phyloP scores from a whole-genome alignment of 208 protist species.

The Vickermania ingenoplastis region DNA sequence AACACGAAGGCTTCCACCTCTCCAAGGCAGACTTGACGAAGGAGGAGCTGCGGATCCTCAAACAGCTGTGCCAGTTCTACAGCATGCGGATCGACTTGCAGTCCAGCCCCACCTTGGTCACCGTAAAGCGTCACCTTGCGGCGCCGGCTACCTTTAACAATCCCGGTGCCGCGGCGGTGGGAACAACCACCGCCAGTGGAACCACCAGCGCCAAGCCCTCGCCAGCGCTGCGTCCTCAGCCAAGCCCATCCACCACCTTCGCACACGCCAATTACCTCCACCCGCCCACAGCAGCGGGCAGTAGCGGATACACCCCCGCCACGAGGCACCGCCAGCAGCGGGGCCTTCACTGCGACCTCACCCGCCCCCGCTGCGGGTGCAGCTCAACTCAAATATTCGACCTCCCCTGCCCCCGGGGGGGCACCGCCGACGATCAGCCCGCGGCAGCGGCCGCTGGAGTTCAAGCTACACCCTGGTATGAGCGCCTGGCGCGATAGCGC shows the following conservation, averaged over 20 bases:
- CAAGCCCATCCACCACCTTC: too few relatives aligned
- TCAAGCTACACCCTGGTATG: background rate
- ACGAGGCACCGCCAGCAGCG: background rate
- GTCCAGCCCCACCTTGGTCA: constrained; percentile 45
- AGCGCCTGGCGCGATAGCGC: background rate
- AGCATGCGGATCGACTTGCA: constrained; percentile 33
- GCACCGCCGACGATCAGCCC: constrained; percentile 28
- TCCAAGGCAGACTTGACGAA: constrained; percentile 42
- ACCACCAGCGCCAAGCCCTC: constrained; percentile 38
- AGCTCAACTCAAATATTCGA: too few relatives aligned
- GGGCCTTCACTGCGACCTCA: background rate
- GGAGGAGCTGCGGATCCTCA: constrained; percentile 61
- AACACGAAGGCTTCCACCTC: constrained; percentile 68
- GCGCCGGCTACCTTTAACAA: background rate
- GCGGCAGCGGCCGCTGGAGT: constrained; percentile 66
- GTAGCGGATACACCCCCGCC: too few relatives aligned
- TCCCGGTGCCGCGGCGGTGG: background rate
- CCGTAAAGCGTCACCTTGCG: constrained; percentile 47
- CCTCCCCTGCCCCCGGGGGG: background rate
- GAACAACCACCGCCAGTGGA: constrained; percentile 18
- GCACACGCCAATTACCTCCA: too few relatives aligned
- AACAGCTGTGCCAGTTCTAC: constrained; percentile 74
- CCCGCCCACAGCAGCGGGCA: too few relatives aligned
- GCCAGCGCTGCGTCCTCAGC: constrained; percentile 36
- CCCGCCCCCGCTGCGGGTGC: constrained; percentile 1